Evolutionary conservation across 2,329 filamentous ascomycete species (phyloP), one percentile per base, ranked within the genome.

Genomic region (Sclerotinia spermophila): DNA sequence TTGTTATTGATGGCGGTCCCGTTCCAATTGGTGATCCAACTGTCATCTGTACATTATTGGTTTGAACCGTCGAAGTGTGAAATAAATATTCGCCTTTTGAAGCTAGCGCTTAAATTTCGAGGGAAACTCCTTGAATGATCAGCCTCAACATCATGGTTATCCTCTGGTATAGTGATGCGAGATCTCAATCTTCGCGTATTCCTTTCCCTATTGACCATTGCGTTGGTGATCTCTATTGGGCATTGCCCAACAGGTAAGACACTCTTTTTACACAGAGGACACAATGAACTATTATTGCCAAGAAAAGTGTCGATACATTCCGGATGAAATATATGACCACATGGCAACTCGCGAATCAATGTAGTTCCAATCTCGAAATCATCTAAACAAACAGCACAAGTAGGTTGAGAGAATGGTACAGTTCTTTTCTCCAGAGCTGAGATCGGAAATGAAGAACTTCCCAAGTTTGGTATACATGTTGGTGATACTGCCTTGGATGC

Each of bases 251-350:
- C 77, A 10, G 94, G 94, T 1, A 97, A 82, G 77, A 94, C 92
- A 65, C 87, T 92, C 72, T 90, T 87, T 80, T 97, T 97, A 84
- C 96, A 99, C 76, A 97, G 84, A 0, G 96, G 95, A 77, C 96
- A 99, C 2, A 97, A 84, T 27, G 92, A 96, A 78, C 92, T 96
- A 78, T 91, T 90, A 69, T 89, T 85, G 58, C 86, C 85, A 19
- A 98, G 84, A 76, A 96, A 97, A 33, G 90, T 87, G 78, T 98
- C 94, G 74, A 98, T 94, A 78, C 96, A 99, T 74, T 92, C 90
- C 0, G 92, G 91, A 75, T 99, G 95, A 80, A 94, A 99, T 70
- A 98, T 95, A 79, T 99, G 96, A 0, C 91, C 89, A 76, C 96
- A 99, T 0, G 93, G 89, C 3, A 98, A 84, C 80, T 97, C 92